Conservation (phyloP, 257 asterid species). For the Solanum okadae region DNA sequence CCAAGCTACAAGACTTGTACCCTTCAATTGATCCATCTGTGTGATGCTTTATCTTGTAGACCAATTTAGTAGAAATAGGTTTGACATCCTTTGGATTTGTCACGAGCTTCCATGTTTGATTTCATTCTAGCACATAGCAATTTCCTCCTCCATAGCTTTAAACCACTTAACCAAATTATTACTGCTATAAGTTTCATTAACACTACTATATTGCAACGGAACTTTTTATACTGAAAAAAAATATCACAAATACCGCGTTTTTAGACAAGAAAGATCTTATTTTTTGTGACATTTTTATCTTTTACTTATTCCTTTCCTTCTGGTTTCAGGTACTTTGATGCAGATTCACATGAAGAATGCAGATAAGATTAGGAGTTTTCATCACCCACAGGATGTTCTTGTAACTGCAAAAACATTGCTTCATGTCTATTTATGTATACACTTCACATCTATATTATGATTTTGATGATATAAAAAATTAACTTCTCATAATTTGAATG, state of each 20-base stretch:
- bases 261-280: not conserved
- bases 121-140: too few species aligned
- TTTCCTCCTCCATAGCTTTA: not conserved
- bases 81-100: not conserved
- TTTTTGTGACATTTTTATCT: not conserved
- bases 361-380: not conserved
- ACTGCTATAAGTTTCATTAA: not conserved
- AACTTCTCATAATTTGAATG: too few species aligned
- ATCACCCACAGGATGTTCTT: not conserved
- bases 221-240: not conserved
- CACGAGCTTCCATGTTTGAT: not conserved
- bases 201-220: not conserved
- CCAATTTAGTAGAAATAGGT: not conserved
- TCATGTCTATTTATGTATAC: not conserved
- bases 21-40: too few species aligned
- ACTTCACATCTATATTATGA: too few species aligned
- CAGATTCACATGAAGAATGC: not conserved
- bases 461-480: too few species aligned
- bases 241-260: not conserved
- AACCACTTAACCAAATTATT: not conserved
- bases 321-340: not conserved
- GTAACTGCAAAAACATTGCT: not conserved
- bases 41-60: too few species aligned
- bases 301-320: not conserved
- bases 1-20: not conserved